Conservation (phyloP, 495 filamentous ascomycete species). For the Penicillium samsonianum region DNA sequence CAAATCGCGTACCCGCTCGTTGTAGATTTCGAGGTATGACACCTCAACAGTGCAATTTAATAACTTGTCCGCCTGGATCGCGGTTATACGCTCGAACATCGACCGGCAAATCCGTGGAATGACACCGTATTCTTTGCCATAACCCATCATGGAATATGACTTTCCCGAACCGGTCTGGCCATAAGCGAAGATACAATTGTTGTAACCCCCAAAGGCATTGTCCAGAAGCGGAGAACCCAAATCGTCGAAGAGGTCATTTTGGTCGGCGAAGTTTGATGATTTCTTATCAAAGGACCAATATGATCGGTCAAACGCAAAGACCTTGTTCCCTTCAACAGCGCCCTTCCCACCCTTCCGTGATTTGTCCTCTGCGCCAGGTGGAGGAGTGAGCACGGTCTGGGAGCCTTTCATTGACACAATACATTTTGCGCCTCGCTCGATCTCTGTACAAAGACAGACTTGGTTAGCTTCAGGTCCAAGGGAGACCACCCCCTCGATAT, state of each 20-base stretch:
- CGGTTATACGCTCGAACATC: constrained; percentile 87
- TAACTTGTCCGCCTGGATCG: constrained; percentile 74
- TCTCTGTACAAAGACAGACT: constrained; percentile 55
- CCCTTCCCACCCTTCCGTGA: constrained; percentile 61
- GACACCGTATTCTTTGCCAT: constrained; percentile 93
- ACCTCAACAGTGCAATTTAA: constrained; percentile 92
- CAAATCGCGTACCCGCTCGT: constrained; percentile 94
- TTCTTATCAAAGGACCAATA: constrained; percentile 96
- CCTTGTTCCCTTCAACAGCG: constrained; percentile 74
- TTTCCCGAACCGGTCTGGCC: constrained; percentile 99
- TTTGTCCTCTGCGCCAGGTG: constrained; percentile 62
- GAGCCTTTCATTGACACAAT: constrained; percentile 93
- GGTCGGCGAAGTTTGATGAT: constrained; percentile 82
- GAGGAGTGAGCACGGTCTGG: constrained; percentile 85
- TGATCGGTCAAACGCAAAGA: constrained; percentile 93
- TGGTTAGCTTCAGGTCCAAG: constrained; percentile 1
- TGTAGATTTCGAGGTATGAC: constrained; percentile 99
- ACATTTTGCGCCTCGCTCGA: constrained; percentile 91
- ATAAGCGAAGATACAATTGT: constrained; percentile 99
- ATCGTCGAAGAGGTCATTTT: constrained; percentile 85
- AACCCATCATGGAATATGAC: constrained; percentile 99
- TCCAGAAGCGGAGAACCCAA: constrained; percentile 89
- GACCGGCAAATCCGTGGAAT: constrained; percentile 98
- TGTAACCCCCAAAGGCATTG: constrained; percentile 98
- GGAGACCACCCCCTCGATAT: constrained; percentile 14